phyloP scores from a whole-genome alignment of 2,329 filamentous ascomycete genomes.

The Gyromitra esculenta region DNA sequence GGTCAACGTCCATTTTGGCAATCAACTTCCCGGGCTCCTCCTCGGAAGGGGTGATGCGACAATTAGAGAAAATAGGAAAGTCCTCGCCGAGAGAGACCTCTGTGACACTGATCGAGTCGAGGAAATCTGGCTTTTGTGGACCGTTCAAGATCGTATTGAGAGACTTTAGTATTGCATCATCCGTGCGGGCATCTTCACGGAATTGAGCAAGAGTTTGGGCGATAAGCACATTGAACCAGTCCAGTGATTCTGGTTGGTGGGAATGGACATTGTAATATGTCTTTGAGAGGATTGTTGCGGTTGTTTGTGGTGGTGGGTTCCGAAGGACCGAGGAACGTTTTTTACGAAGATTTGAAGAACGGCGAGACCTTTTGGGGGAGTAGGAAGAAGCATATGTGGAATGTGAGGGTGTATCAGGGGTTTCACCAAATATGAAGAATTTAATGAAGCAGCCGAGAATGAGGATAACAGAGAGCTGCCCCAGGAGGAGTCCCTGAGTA shows the following conservation, averaged over 20 bases:
- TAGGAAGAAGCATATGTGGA: slow-evolving; percentile 75
- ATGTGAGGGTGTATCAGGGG: slow-evolving; percentile 78
- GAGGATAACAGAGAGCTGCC: slow-evolving; percentile 90
- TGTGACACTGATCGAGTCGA: slow-evolving; percentile 67
- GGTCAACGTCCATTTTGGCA: slow-evolving; percentile 94
- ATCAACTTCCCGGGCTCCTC: slow-evolving; percentile 86
- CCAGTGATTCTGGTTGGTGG: slow-evolving; percentile 93
- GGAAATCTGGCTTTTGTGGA: slow-evolving; percentile 84
- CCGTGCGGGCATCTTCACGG: slow-evolving; percentile 87
- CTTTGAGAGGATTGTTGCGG: slow-evolving; percentile 92
- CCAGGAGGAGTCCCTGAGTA: slow-evolving; percentile 90
- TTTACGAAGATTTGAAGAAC: slow-evolving; percentile 66
- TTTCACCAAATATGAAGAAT: slow-evolving; percentile 99
- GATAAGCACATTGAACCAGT: slow-evolving; percentile 98
- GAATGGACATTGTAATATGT: slow-evolving; percentile 97
- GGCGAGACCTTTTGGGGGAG: slow-evolving; percentile 63
- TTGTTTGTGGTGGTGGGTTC: slow-evolving; percentile 78
- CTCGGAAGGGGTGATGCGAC: slow-evolving; percentile 84
- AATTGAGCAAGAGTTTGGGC: slow-evolving; percentile 97
- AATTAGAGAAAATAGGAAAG: slow-evolving; percentile 98
- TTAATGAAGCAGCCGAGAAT: slow-evolving; percentile 96
- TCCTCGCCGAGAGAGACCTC: slow-evolving; percentile 92
- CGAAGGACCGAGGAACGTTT: slow-evolving; percentile 78
- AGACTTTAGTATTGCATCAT: slow-evolving; percentile 87
- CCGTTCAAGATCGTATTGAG: slow-evolving; percentile 88